These are phyloP conservation scores for Penicillium janthinellum DNA, from an alignment of 2,329 filamentous ascomycete genomes.

Conservation along the genomic window DNA sequence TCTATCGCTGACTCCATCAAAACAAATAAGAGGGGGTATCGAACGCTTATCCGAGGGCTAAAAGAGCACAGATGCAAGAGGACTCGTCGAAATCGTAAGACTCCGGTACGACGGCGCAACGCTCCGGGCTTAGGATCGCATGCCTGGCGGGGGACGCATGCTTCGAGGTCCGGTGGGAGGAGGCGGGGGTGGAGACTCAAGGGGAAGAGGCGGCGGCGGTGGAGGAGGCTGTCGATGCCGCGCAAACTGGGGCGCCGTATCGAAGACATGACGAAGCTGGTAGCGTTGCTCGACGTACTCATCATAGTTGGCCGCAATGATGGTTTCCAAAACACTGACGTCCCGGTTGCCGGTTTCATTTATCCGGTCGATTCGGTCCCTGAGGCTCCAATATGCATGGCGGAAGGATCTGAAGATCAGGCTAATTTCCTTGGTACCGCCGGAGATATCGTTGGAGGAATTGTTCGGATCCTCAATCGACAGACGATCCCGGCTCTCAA, in stretches of 20 bases:
- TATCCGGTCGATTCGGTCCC: slow-evolving; percentile 55
- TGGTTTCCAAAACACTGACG: slow-evolving; percentile 67
- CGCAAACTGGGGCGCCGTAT: slow-evolving; percentile 41
- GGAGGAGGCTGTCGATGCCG: slow-evolving; percentile 32
- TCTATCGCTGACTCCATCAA: slow-evolving; percentile 1
- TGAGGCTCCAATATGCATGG: slow-evolving; percentile 61
- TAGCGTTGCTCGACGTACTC: slow-evolving; percentile 70
- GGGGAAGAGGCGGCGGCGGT: slow-evolving; percentile 16
- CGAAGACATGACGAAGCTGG: slow-evolving; percentile 59
- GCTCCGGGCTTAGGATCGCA: slow-evolving; percentile 10
- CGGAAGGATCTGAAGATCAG: slow-evolving; percentile 71
- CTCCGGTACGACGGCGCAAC: background rate
- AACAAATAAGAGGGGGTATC: slow-evolving; percentile 9
- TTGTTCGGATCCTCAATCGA: slow-evolving; percentile 94
- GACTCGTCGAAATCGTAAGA: slow-evolving; percentile 3
- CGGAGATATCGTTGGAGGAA: slow-evolving; percentile 81
- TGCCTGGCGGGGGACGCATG: slow-evolving; percentile 6
- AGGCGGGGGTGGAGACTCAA: slow-evolving; percentile 23
- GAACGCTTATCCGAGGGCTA: slow-evolving; percentile 3
- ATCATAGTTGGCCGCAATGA: slow-evolving; percentile 78
- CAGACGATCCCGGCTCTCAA: slow-evolving; percentile 64
- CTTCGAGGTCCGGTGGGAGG: slow-evolving; percentile 25
- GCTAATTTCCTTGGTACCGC: slow-evolving; percentile 72
- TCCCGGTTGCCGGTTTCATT: slow-evolving; percentile 24
- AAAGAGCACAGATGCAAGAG: background rate